phyloP scores from a whole-genome alignment of 352 stramenopile species.

The Phytophthora hybrid region DNA sequence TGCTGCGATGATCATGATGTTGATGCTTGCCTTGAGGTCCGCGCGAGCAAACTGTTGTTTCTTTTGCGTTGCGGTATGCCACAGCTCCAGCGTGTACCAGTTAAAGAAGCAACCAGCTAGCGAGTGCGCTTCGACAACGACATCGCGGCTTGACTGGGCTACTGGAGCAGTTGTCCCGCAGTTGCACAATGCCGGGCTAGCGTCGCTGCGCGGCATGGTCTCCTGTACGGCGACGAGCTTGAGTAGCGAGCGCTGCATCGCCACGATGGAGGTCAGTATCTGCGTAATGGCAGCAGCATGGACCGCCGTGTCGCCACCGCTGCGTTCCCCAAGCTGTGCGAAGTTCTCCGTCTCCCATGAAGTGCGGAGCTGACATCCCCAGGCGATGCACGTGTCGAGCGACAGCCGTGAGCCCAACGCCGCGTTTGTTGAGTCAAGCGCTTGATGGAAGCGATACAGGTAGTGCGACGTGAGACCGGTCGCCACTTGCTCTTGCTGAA shows the following conservation, averaged over 20 bases:
- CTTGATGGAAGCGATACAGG: slow-evolving; percentile 12
- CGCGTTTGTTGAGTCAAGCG: slow-evolving; percentile 3
- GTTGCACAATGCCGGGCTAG: neutral
- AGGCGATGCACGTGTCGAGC: neutral
- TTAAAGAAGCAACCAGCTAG: too few species aligned
- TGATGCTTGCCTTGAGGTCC: too few species aligned
- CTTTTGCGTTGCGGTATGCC: too few species aligned
- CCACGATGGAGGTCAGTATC: neutral
- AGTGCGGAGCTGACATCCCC: neutral
- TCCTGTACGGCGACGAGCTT: slow-evolving; percentile 10
- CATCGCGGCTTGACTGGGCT: neutral
- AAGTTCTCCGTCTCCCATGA: slow-evolving; percentile 18
- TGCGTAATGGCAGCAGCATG: neutral
- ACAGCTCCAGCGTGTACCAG: too few species aligned
- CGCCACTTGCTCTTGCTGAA: neutral
- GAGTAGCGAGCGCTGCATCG: slow-evolving; percentile 1
- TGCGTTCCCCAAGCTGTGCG: slow-evolving; percentile 1
- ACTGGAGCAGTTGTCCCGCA: neutral
- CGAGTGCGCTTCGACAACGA: neutral
- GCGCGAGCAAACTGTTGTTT: too few species aligned
- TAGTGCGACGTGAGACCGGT: slow-evolving; percentile 13
- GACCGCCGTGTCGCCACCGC: neutral
- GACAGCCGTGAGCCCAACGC: neutral
- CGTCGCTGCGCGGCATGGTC: neutral
- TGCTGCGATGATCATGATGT: too few species aligned